These are phyloP conservation scores for Angomonas desouzai DNA, from an alignment of 208 protist genomes.

Conservation along the genomic window DNA sequence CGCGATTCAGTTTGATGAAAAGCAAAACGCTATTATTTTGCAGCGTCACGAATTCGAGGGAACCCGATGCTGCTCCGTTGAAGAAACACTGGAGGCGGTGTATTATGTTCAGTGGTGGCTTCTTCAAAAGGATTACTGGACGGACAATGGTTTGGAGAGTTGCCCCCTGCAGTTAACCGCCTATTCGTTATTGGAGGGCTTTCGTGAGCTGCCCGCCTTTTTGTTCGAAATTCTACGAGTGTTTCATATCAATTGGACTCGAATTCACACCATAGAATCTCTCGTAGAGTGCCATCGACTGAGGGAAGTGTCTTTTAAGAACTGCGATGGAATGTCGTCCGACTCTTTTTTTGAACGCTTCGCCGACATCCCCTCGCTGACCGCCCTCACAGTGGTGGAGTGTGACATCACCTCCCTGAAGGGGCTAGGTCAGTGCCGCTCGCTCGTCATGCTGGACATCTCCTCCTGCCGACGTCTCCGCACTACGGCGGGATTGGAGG, in stretches of 20 bases:
- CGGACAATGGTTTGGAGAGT: neutral
- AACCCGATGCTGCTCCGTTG: neutral
- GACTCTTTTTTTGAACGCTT: neutral
- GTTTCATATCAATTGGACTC: neutral
- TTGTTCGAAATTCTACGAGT: neutral
- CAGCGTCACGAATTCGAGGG: neutral
- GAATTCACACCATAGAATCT: neutral
- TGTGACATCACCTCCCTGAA: constrained; percentile 2
- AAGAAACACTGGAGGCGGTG: neutral
- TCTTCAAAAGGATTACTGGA: neutral
- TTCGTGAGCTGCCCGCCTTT: neutral
- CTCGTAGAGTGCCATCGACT: neutral
- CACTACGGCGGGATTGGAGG: neutral
- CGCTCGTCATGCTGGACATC: neutral
- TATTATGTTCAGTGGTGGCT: constrained; percentile 3
- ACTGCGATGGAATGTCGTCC: neutral
- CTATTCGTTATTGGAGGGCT: neutral
- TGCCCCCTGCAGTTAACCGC: neutral
- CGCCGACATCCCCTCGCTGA: neutral
- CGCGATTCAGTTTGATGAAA: neutral
- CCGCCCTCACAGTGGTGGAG: neutral
- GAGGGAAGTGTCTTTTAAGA: neutral
- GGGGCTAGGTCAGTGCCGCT: neutral
- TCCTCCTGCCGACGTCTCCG: neutral
- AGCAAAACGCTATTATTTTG: neutral